These are phyloP conservation scores for Fusarium sp. DNA, from an alignment of 2,329 filamentous ascomycete species.

Conservation along the genomic window DNA sequence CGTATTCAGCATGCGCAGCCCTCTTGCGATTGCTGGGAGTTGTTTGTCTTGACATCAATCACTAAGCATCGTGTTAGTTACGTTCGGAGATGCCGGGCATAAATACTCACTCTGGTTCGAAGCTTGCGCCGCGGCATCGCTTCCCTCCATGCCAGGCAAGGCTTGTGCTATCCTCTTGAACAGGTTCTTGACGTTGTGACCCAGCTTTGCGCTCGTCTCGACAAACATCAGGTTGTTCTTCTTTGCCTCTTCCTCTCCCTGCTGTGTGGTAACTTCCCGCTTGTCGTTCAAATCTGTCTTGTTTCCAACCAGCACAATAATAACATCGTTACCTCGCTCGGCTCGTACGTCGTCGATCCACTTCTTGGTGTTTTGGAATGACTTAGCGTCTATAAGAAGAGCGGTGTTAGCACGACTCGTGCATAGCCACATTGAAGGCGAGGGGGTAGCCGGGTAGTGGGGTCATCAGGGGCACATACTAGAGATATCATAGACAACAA, in stretches of 20 bases:
- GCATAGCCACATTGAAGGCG: constrained; percentile 19
- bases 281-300: constrained; percentile 99
- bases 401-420: constrained; percentile 37
- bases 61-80: constrained; percentile 62
- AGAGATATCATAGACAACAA: constrained; percentile 98
- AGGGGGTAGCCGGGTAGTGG: constrained; percentile 32
- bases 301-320: constrained; percentile 98
- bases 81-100: not conserved
- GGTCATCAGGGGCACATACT: constrained; percentile 61
- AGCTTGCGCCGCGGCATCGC: constrained; percentile 79
- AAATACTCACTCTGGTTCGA: constrained; percentile 78
- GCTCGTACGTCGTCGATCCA: constrained; percentile 99
- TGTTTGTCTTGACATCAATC: constrained; percentile 93
- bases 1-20: constrained; percentile 65
- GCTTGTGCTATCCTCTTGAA: constrained; percentile 99
- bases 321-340: constrained; percentile 97
- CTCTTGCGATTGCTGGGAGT: constrained; percentile 75
- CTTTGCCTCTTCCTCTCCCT: constrained; percentile 98
- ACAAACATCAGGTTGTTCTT: constrained; percentile 99
- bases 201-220: constrained; percentile 97
- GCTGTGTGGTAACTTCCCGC: constrained; percentile 93
- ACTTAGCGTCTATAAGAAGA: constrained; percentile 77
- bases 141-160: constrained; percentile 95
- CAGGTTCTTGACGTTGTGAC: constrained; percentile 96
- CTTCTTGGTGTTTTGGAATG: constrained; percentile 98